Base-by-base conservation (phyloP, 805 yeast species). In the Wickerhamiella brachini region DNA sequence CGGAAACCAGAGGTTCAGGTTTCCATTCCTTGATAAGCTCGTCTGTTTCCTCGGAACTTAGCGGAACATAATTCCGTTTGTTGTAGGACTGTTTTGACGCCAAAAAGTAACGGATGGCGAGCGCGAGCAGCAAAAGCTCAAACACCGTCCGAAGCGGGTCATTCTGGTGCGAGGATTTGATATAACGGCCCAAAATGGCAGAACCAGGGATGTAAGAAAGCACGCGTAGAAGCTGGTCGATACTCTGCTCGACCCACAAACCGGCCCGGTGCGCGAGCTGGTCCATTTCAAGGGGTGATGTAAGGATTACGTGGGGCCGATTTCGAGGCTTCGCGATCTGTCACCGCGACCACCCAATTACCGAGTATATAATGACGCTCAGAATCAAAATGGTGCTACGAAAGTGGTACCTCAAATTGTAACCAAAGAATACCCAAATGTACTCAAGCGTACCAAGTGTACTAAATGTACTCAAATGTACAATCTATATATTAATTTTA, bases 141-240 rank as follows among this genome's bases (percentile, higher is more conserved):
- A 93, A 72, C 7, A 86, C 62, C 0, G 97, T 85, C 60, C 98
- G 78, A 54, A 87, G 75, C 1, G 98, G 98, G 65, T 93, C 98
- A 67, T 93, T 79, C 65, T 87, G 88, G 65, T 89, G 89, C 2
- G 97, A 87, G 12, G 88, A 80, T 56, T 74, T 75, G 61, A 93
- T 81, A 66, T 93, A 93, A 51, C 88, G 65, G 51, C 64, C 60
- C 18, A 68, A 53, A 37, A 68, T 64, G 12, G 63, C 53, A 10
- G 74, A 67, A 12, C 75, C 75, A 2, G 75, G 75, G 29, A 72
- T 48, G 37, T 52, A 52, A 8, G 61, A 53, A 2, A 51, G 53
- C 37, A 49, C 46, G 26, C 23, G 51, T 10, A 57, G 55, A 15
- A 42, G 45, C 41, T 45, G 39, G 15, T 56, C 51, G 21, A 59